Conservation (phyloP, 2,329 filamentous ascomycete genomes). For the Clonostachys solani region DNA sequence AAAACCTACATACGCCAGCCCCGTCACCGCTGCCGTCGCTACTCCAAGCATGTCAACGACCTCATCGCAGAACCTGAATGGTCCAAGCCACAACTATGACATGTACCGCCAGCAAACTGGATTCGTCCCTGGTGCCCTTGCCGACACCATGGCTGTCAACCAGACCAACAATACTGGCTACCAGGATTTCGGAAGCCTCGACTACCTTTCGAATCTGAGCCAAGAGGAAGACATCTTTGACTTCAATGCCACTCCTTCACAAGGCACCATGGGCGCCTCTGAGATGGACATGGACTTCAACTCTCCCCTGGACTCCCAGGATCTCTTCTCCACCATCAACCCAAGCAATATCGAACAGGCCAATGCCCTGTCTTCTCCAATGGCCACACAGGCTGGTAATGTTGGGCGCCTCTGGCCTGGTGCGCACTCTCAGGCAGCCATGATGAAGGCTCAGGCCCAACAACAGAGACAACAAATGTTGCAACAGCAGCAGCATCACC, state of each 20-base stretch:
- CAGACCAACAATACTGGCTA: constrained; percentile 53
- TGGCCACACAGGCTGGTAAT: constrained; percentile 45
- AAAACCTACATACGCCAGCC: constrained; percentile 49
- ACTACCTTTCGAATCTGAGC: constrained; percentile 51
- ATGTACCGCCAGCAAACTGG: constrained; percentile 95
- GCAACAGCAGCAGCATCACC: constrained; percentile 42
- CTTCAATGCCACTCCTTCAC: constrained; percentile 65
- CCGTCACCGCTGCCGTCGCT: constrained; percentile 45
- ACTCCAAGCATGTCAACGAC: constrained; percentile 49
- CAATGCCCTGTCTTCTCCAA: constrained; percentile 40
- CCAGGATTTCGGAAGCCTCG: constrained; percentile 41
- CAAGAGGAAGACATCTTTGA: constrained; percentile 66
- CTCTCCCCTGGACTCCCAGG: constrained; percentile 45
- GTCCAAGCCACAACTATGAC: constrained; percentile 91
- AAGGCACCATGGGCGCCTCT: constrained; percentile 50
- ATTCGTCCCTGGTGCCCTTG: constrained; percentile 78
- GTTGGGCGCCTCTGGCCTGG: constrained; percentile 83
- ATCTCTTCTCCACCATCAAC: constrained; percentile 66
- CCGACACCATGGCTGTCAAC: constrained; percentile 75
- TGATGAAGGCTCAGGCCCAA: constrained; percentile 68
- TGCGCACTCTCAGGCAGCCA: constrained; percentile 85
- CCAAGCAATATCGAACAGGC: constrained; percentile 68
- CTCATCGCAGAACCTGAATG: constrained; percentile 60
- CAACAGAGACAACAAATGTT: constrained; percentile 64
- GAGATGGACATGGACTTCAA: constrained; percentile 63